Base-by-base conservation (phyloP, 805 yeast genomes). In the Blastobotrys chiropterorum region DNA sequence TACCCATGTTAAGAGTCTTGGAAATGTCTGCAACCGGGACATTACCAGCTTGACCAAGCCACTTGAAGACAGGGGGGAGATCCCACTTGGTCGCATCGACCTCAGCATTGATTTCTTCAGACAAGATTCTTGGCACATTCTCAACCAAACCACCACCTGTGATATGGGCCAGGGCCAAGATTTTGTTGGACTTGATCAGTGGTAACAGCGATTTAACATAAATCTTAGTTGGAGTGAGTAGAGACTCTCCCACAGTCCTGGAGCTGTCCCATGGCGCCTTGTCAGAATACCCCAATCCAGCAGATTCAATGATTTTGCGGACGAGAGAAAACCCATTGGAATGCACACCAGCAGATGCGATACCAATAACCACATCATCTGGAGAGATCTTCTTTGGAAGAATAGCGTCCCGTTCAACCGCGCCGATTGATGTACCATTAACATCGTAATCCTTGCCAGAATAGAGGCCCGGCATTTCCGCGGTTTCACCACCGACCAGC, bases 401-500 rank as follows among this genome's bases (percentile, higher is more conserved):
- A 47, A 94, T 80, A 55, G 79, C 77, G 52, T 73, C 70, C 63
- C 85, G 88, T 59, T 79, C 73, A 3, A 94, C 97, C 13, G 99
- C 99, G 64, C 99, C 99, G 44, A 94, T 90, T 50, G 97, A 95
- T 38, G 99, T 95, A 70, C 99, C 99, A 65, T 92, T 94, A 55
- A 97, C 90, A 70, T 94, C 99, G 67, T 94, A 94, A 71, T 94
- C 98, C 34, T 95, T 95, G 52, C 83, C 89, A 54, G 84, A 86
- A 65, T 94, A 94, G 86, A 94, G 88, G 59, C 99, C 99, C 22
- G 99, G 99, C 99, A 94, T 94, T 76, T 94, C 99, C 50, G 96
- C 86, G 39, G 99, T 94, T 72, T 94, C 99, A 59, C 99, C 99
- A 52, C 99, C 99, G 50, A 94, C 97, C 53, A 94, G 77, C 3